phyloP scores from a whole-genome alignment of 1,284 basidiomycete genomes.

The Leccinum fallax region DNA sequence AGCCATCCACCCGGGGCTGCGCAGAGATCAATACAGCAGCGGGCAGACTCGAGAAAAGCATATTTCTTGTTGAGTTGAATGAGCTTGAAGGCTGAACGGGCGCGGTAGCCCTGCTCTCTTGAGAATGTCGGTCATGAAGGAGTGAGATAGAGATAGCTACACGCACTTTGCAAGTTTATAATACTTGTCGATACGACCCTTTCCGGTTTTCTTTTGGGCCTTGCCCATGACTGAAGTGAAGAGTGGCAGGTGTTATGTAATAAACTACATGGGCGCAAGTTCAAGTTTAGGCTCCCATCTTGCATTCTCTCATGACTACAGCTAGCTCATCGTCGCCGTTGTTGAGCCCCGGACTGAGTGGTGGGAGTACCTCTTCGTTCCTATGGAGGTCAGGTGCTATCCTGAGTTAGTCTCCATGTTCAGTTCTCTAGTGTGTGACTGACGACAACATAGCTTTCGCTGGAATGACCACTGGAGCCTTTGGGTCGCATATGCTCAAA shows the following conservation, averaged over 20 bases:
- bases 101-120: slow-evolving; percentile 98
- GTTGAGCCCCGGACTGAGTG: slow-evolving; percentile 22
- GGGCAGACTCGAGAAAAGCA: slow-evolving; percentile 86
- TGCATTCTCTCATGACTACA: neutral
- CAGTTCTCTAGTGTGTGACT: neutral
- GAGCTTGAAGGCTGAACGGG: slow-evolving; percentile 99
- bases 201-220: slow-evolving; percentile 87
- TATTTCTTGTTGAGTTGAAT: slow-evolving; percentile 99
- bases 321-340: slow-evolving; percentile 15
- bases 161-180: slow-evolving; percentile 90
- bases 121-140: slow-evolving; percentile 14
- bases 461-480: slow-evolving; percentile 69
- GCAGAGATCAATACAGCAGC: slow-evolving; percentile 98
- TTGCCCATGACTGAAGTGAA: slow-evolving; percentile 59
- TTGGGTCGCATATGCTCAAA: slow-evolving; percentile 68
- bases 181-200: slow-evolving; percentile 95
- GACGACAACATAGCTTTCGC: slow-evolving; percentile 43
- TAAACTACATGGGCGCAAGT: neutral
- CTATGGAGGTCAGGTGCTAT: slow-evolving; percentile 44
- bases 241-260: neutral
- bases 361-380: slow-evolving; percentile 24
- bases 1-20: slow-evolving; percentile 99
- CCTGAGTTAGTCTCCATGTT: slow-evolving; percentile 26
- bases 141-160: slow-evolving; percentile 3
- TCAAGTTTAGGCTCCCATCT: neutral